Base-by-base conservation (phyloP, 352 stramenopile species). In the Phytophthora uliginosa region DNA sequence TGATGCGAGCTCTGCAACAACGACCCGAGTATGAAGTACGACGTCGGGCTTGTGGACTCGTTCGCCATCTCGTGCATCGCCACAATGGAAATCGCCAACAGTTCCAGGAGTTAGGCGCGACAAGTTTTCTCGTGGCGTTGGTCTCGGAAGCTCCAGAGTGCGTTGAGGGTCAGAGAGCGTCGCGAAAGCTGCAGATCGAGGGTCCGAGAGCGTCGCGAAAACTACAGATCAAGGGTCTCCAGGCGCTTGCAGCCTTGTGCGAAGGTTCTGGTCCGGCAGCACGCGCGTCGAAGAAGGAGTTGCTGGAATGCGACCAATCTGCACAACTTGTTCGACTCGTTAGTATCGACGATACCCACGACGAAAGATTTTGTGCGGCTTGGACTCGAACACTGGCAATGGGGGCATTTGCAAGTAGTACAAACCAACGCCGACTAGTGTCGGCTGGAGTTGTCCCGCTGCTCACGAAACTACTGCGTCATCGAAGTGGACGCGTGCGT, bases 301-400 rank as follows among this genome's bases (percentile, higher is more conserved):
- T 87, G 12, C 50, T 94, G 3, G 84, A 94, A 31, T 90, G 78
- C 13, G 81, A 90, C 0, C 66, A 81, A 36, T 83, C 83, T 10
- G 18, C 56, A 22, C 61, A 77, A 17, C 63, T 95, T 8, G 47
- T 89, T 4, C 51, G 59, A 0, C 54, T 93, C 47, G 75, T 85
- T 5, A 24, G 51, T 17, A 9, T 22, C 28, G 57, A 58, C 12
- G 34, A 75, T 59, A 61, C 24, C 0, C 59, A 57, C 4, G 77
- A 88, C 4, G 70, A 72, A 38, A 71, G 70, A 7, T 60, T 92
- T 13, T 83, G 72, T 33, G 73, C 77, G 2, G 77, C 78, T 3
- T 92, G 88, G 83, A 82, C 77, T 28, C 77, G 78, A 26, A 71
- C 86, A 2, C 55, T 90, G 1, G 78, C 79, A 0, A 89, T 87